These are phyloP conservation scores for Pseudocercospora vitis DNA, from an alignment of 2,329 filamentous ascomycete species.

Conservation along the genomic window DNA sequence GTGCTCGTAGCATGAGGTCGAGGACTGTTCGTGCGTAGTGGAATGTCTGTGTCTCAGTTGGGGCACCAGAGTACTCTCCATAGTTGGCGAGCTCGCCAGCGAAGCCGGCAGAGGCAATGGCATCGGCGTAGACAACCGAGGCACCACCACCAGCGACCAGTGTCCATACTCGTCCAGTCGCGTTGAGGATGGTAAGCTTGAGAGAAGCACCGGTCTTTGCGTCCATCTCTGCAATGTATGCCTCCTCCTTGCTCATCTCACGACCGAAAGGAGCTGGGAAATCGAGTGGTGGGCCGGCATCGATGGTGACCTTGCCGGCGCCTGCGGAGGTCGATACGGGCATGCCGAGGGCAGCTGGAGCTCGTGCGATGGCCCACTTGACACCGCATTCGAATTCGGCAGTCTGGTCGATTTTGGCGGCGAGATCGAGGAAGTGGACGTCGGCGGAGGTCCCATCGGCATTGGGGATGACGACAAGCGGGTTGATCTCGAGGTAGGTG, in stretches of 20 bases:
- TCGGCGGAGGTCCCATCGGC: slow-evolving; percentile 85
- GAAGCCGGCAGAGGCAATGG: slow-evolving; percentile 94
- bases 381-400: slow-evolving; percentile 99
- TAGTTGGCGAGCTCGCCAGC: slow-evolving; percentile 98
- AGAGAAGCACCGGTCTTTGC: slow-evolving; percentile 99
- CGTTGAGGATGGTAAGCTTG: slow-evolving; percentile 95
- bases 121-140: slow-evolving; percentile 97
- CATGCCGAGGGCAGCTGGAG: slow-evolving; percentile 82
- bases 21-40: slow-evolving; percentile 97
- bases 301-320: slow-evolving; percentile 79
- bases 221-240: slow-evolving; percentile 97
- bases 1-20: slow-evolving; percentile 94
- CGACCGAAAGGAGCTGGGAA: slow-evolving; percentile 98
- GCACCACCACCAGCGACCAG: slow-evolving; percentile 98
- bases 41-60: slow-evolving; percentile 98
- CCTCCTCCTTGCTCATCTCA: slow-evolving; percentile 98
- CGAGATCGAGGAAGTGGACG: slow-evolving; percentile 97
- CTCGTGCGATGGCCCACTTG: slow-evolving; percentile 97
- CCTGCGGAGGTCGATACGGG: slow-evolving; percentile 61
- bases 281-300: slow-evolving; percentile 96
- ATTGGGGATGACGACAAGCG: slow-evolving; percentile 95
- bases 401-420: slow-evolving; percentile 98
- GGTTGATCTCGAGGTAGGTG: slow-evolving; percentile 99
- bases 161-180: slow-evolving; percentile 91
- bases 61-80: slow-evolving; percentile 98